phyloP scores from a whole-genome alignment of 2,329 filamentous ascomycete genomes.

The Simplicillium sp. region DNA sequence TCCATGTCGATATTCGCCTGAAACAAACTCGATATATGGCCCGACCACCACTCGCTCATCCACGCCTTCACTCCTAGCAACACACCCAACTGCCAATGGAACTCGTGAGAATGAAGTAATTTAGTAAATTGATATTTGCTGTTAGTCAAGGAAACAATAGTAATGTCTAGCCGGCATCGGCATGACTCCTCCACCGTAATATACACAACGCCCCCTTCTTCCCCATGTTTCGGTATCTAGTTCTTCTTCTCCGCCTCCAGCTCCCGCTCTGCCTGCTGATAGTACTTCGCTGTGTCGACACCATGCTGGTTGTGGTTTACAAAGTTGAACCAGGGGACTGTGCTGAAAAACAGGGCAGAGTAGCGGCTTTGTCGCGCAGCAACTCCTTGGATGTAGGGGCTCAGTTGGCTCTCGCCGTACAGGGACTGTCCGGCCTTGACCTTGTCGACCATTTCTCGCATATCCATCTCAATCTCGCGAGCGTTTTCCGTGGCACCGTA shows the following conservation, averaged over 20 bases:
- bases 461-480: conserved; percentile 89
- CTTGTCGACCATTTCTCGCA: conserved; percentile 95
- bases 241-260: conserved; percentile 60
- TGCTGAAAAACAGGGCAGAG: conserved; percentile 71
- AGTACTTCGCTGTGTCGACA: conserved; percentile 98
- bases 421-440: conserved; percentile 87
- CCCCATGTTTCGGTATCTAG: neutral
- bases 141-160: too few species aligned
- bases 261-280: conserved; percentile 87
- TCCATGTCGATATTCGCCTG: too few species aligned
- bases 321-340: conserved; percentile 96
- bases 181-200: neutral
- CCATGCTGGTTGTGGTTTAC: conserved; percentile 95
- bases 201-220: neutral
- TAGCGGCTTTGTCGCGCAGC: conserved; percentile 90
- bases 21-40: too few species aligned
- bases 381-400: conserved; percentile 87
- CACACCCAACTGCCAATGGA: too few species aligned
- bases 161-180: neutral
- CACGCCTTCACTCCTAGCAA: too few species aligned
- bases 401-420: conserved; percentile 72
- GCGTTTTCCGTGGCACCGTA: conserved; percentile 91
- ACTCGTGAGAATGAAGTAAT: too few species aligned
- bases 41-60: too few species aligned
- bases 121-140: too few species aligned